These are phyloP conservation scores for Herpomyces periplanetae DNA, from an alignment of 2,329 filamentous ascomycete genomes.

Conservation along the genomic window DNA sequence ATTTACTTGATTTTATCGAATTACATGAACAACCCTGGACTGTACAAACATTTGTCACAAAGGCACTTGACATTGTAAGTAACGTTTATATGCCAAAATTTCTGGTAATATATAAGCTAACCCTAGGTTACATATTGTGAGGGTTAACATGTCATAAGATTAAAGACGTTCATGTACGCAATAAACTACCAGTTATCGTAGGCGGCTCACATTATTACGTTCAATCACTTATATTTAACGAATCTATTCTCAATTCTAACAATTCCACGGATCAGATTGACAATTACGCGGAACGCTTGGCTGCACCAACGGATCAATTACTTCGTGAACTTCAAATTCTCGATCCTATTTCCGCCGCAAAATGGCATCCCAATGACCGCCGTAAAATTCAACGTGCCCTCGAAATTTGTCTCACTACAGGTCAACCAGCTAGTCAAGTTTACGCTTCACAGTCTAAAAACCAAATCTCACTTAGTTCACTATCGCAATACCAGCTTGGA, in stretches of 20 bases:
- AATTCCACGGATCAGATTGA: slow-evolving; percentile 5
- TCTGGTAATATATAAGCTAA: no score
- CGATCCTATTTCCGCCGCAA: slow-evolving; percentile 52
- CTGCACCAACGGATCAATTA: slow-evolving; percentile 27
- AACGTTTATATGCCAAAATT: no score
- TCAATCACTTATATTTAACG: slow-evolving; percentile 46
- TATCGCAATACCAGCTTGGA: no score
- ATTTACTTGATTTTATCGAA: slow-evolving; percentile 40
- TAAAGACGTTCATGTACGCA: slow-evolving; percentile 31
- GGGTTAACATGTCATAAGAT: slow-evolving; percentile 11
- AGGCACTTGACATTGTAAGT: slow-evolving; percentile 16
- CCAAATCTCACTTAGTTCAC: not conserved
- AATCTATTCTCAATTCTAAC: slow-evolving; percentile 17
- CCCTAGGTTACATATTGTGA: no score
- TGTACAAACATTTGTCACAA: slow-evolving; percentile 31
- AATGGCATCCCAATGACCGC: slow-evolving; percentile 74
- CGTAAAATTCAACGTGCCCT: slow-evolving; percentile 64
- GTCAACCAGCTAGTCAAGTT: slow-evolving; percentile 39
- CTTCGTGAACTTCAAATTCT: slow-evolving; percentile 31
- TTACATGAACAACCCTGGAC: slow-evolving; percentile 45
- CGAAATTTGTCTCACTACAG: slow-evolving; percentile 55
- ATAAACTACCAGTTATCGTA: slow-evolving; percentile 53
- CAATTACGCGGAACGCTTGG: slow-evolving; percentile 9
- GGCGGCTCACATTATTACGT: slow-evolving; percentile 89
- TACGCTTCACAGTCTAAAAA: slow-evolving; percentile 30